Base-by-base conservation (phyloP, 2,329 filamentous ascomycete species). In the Neofusicoccum cordaticola region DNA sequence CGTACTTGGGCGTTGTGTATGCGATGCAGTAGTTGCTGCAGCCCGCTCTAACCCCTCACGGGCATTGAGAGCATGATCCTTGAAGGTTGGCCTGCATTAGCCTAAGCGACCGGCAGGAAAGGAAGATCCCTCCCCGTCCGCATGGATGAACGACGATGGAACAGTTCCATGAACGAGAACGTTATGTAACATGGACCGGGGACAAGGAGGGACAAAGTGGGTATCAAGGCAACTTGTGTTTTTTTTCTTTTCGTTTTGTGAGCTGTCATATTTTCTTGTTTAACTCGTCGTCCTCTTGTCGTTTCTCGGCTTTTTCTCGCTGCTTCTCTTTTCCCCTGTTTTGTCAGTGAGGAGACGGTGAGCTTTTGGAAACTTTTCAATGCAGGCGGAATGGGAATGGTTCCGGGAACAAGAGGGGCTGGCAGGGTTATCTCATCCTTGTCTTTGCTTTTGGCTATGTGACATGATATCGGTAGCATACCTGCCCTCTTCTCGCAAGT, bases 381-480 rank as follows among this genome's bases (percentile, higher is more conserved):
- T 11, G 52, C 37, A 44, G 52, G 52, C 37, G 37, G 19, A 34
- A 7, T 17, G 39, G 53, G 9, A 58, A 34, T 44, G 39, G 19
- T 22, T 31, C 37, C 13, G 19, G 9, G 19, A 45, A 34, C 22
- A 41, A 27, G 53, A 41, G 15, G 35, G 53, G n/a, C 39, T 35
- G 39, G 39, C 15, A 34, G 53, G 53, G 53, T 42, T 45, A 42
- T 42, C 39, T 42, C 41, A 58, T 58, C 53, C 53, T 42, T 45
- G 50, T 17, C n/a, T 22, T 53, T 53, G n/a, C 50, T 53, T 53
- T 22, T 50, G 15, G 53, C 39, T 58, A 58, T 58, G 15, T 58
- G 53, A 58, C 39, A 58, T 58, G 53, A 58, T 58, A 35, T 45
- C 19, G 39, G 27, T 45, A 58, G 53, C 53, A 45, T 58, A 45